Percentiles rank a stretch among this genome's conserved stretches.
These are phyloP conservation scores for Suhomyces kilbournensis DNA, from an alignment of 805 yeast genomes.

Conservation along the genomic window DNA sequence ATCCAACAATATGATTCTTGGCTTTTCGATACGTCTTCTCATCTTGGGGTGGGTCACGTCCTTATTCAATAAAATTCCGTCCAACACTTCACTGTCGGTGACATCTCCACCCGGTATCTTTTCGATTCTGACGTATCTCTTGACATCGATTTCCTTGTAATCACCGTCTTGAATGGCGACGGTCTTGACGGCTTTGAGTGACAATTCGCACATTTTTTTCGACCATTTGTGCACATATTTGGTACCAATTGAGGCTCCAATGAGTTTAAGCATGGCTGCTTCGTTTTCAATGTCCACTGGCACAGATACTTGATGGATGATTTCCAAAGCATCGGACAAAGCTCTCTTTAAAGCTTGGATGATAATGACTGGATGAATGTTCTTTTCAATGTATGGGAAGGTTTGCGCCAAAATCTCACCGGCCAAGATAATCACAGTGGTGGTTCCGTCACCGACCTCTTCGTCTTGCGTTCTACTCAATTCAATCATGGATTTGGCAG, in stretches of 20 bases:
- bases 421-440: slow-evolving; percentile 93
- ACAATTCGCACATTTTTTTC: slow-evolving; percentile 81
- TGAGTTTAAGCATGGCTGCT: slow-evolving; percentile 79
- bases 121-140: slow-evolving; percentile 90
- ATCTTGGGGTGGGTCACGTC: slow-evolving; percentile 99
- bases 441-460: slow-evolving; percentile 98
- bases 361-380: slow-evolving; percentile 94
- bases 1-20: slow-evolving; percentile 84
- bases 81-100: slow-evolving; percentile 80
- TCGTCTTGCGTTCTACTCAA: slow-evolving; percentile 96
- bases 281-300: slow-evolving; percentile 85
- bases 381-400: slow-evolving; percentile 89
- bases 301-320: slow-evolving; percentile 76
- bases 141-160: slow-evolving; percentile 82
- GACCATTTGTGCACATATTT: slow-evolving; percentile 92
- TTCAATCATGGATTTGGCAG: slow-evolving; percentile 98
- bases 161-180: slow-evolving; percentile 62
- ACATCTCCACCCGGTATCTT: slow-evolving; percentile 98
- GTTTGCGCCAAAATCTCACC: slow-evolving; percentile 96
- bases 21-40: slow-evolving; percentile 86
- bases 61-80: slow-evolving; percentile 90
- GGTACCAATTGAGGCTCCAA: slow-evolving; percentile 92
- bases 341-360: slow-evolving; percentile 94
- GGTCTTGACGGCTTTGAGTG: slow-evolving; percentile 83
- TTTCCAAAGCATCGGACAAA: slow-evolving; percentile 81